These are phyloP conservation scores for Eucalyptus sp. DNA, from an alignment of 345 rosid species.

Conservation along the genomic window DNA sequence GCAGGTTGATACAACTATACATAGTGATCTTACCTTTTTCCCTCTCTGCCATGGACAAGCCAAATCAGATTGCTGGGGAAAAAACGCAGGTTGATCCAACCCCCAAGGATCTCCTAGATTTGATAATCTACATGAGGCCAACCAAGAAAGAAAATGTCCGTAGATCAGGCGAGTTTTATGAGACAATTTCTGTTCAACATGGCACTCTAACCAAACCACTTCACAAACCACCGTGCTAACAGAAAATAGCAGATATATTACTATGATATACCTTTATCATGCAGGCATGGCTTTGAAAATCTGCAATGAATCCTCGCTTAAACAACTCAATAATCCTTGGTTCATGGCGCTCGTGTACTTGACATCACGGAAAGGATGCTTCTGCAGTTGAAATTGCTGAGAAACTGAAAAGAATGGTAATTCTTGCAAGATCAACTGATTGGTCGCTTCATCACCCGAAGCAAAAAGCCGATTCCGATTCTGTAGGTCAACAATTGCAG, in stretches of 20 bases:
- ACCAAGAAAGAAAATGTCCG: not conserved
- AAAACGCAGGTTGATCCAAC: not conserved
- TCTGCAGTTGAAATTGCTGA: conserved; percentile 30
- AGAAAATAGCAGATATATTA: not conserved
- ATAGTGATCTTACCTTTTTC: not conserved
- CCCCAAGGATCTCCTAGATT: not conserved
- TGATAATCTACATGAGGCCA: not conserved
- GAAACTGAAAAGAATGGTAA: conserved; percentile 34
- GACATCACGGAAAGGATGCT: conserved; percentile 51
- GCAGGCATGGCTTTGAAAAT: conserved; percentile 22
- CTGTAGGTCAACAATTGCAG: conserved; percentile 37
- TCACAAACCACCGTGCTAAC: not conserved
- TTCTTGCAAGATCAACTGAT: conserved; percentile 49
- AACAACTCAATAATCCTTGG: conserved; percentile 43
- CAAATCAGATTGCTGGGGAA: not conserved
- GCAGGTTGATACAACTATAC: not conserved
- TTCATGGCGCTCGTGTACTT: conserved; percentile 17
- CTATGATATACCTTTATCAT: not conserved
- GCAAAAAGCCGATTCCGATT: conserved; percentile 33
- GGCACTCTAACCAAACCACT: not conserved
- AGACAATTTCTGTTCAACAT: not conserved
- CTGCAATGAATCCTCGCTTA: conserved; percentile 51
- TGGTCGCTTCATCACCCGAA: conserved; percentile 50
- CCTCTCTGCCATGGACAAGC: not conserved
- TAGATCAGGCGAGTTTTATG: not conserved